Percentiles rank a stretch among this genome's conserved stretches.
phyloP scores from a whole-genome alignment of 2,329 filamentous ascomycete genomes.

The Clarireedia paspali region DNA sequence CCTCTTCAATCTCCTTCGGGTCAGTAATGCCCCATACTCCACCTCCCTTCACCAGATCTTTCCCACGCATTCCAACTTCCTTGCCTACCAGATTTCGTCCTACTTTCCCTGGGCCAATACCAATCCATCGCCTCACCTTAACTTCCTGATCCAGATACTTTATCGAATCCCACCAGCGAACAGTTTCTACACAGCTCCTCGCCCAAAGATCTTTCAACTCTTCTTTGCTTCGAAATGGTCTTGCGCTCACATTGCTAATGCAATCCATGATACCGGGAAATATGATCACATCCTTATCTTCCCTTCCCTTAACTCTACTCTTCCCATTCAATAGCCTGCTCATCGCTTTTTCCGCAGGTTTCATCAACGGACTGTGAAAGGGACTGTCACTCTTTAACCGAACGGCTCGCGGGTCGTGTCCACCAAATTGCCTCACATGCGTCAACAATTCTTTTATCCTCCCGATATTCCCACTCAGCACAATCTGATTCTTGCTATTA shows the following conservation, averaged over 20 bases:
- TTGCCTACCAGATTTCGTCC: constrained; percentile 90
- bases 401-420: constrained; percentile 85
- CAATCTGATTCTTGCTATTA: constrained; percentile 95
- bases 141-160: constrained; percentile 79
- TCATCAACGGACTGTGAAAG: constrained; percentile 90
- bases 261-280: constrained; percentile 73
- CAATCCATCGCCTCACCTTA: constrained; percentile 77
- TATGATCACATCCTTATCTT: constrained; percentile 57
- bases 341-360: constrained; percentile 72
- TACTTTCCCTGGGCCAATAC: constrained; percentile 89
- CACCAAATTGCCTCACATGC: constrained; percentile 81
- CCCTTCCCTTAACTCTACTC: constrained; percentile 44
- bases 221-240: constrained; percentile 65
- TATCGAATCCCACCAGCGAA: constrained; percentile 91
- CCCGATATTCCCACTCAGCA: constrained; percentile 79
- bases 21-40: constrained; percentile 90
- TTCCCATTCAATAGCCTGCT: constrained; percentile 54
- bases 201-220: constrained; percentile 75
- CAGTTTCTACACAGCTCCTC: constrained; percentile 80
- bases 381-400: constrained; percentile 79
- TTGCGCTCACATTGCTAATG: constrained; percentile 77
- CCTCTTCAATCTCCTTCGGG: constrained; percentile 66
- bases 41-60: constrained; percentile 74
- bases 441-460: constrained; percentile 74
- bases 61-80: constrained; percentile 79